Evolutionary conservation across 148 eudicot species (phyloP).

Genomic region (Linanthus parryae): DNA sequence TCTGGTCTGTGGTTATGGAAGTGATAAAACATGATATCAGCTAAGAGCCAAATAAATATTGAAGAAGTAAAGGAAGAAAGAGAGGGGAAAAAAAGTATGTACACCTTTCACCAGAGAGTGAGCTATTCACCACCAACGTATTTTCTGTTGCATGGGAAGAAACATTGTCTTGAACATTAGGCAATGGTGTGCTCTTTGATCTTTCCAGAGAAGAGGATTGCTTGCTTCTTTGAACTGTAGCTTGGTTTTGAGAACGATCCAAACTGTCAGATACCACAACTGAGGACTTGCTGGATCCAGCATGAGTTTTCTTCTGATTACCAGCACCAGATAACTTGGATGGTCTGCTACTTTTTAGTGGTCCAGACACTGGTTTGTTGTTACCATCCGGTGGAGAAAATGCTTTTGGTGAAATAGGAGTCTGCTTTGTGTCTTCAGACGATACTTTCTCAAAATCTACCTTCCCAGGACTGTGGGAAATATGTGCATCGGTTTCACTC

Average conservation of each 20-base stretch:
- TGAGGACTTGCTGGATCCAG: conserved; percentile 25
- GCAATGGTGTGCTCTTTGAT: conserved; percentile 40
- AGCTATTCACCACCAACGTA: conserved; percentile 25
- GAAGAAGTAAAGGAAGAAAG: not conserved
- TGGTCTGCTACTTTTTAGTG: conserved; percentile 22
- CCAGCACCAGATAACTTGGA: conserved; percentile 28
- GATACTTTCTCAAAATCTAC: conserved; percentile 24
- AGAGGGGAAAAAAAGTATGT: conserved; percentile 8
- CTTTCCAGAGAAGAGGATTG: conserved; percentile 38
- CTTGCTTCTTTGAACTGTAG: conserved; percentile 34
- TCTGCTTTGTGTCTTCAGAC: conserved; percentile 25
- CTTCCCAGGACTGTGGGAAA: conserved; percentile 29
- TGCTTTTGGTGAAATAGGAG: conserved; percentile 35
- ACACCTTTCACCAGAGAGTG: conserved; percentile 49
- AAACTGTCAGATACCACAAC: conserved; percentile 28
- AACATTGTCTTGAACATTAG: conserved; percentile 22
- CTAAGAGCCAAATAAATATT: not conserved
- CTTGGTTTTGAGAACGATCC: conserved; percentile 28
- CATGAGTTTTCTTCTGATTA: conserved; percentile 36
- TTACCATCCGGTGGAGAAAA: conserved; percentile 35
- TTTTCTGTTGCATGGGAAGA: conserved; percentile 20
- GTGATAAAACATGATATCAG: conserved; percentile 10
- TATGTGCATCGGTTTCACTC: conserved; percentile 16
- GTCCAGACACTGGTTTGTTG: conserved; percentile 33
- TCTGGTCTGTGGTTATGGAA: conserved; percentile 39